Base-by-base conservation (phyloP, 1,139 yeast genomes). In the Waltiozyma sp. region DNA sequence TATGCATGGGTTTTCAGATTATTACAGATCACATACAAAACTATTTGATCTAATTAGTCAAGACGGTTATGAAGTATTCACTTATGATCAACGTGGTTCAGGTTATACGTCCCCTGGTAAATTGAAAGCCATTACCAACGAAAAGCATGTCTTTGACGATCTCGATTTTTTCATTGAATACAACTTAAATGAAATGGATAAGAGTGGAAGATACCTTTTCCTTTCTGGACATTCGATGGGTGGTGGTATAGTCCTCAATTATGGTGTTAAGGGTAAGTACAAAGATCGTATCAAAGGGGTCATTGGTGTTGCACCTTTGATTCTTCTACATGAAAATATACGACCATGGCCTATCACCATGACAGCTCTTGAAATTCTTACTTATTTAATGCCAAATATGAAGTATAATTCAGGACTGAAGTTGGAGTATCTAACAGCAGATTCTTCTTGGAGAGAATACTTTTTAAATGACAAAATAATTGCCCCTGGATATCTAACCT, bases 161-260 rank as follows among this genome's bases (percentile, higher is more conserved):
- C 65, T 89, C 52, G 87, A 87, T 52, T 73, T 68, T 52, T 72
- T 89, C 45, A 43, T 64, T 21, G 49, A 53, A 41, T 49, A 47
- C 47, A 65, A 67, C 45, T 41, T 64, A 23, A 49, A 59, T 8
- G 65, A 67, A 23, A 48, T 64, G 37, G n/a, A 33, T 3, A 18
- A n/a, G 19, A 47, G 47, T 2, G 42, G 45, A 8, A 68, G 68
- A 40, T 77, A 77, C 49, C 57, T 87, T 37, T 73, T 70, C 54
- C 58, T 91, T 50, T 68, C 76, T 63, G 96, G 96, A 2, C 95
- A 85, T 57, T 85, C 95, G 14, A 88, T 91, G 96, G 98, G 98
- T 40, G 96, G 96, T 19, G 95, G 85, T 0, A 79, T 87, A 43
- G 66, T 69, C 0, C 67, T 88, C 48, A 85, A 80, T 61, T 89